Evolutionary conservation across 2,329 filamentous ascomycete genomes (phyloP), one percentile per base, ranked within the genome.

Genomic region (Penicillium sp.): DNA sequence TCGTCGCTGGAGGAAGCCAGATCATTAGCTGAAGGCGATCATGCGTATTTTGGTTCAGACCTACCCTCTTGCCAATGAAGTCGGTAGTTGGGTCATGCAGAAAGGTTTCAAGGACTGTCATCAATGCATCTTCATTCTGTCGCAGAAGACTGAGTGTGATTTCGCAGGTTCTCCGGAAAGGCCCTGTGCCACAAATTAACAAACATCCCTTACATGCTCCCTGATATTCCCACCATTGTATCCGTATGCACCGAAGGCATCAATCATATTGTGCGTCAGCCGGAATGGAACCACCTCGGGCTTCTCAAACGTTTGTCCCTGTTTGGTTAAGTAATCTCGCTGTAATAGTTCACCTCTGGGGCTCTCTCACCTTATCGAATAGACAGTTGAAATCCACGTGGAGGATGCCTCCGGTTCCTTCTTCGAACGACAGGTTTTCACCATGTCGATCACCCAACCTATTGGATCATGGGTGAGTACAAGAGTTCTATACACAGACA

Each of bases 361-460:
- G n/a, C n/a, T n/a, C n/a, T n/a, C 39, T n/a, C 10, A 68, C 65
- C 56, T 98, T 98, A 72, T 98, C 94, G 64, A 99, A 99, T 4
- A 98, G 81, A 66, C 94, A 98, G 70, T 98, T 98, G 76, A 99
- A 98, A 69, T 98, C 93, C 31, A 99, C 94, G 67, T 99, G 93
- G 67, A 98, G 87, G 2, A 94, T 83, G 36, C 91, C 91, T 30
- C 94, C 93, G 50, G 89, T 94, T 41, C 86, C 85, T 70, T 97
- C 88, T 65, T 97, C 89, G 20, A 98, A 81, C 19, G 96, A 79
- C 39, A 99, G 87, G 65, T 99, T 99, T 66, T 98, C 93, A 43
- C 91, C 91, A 68, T 99, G 93, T 3, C 93, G 83, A 67, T 99
- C 93, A 26, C 93, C 93, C 0, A 99, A 75, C 0, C 86, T 72